Base-by-base conservation (phyloP, 192 early-diverging fungal genomes). In the Linnemannia schmuckeri region DNA sequence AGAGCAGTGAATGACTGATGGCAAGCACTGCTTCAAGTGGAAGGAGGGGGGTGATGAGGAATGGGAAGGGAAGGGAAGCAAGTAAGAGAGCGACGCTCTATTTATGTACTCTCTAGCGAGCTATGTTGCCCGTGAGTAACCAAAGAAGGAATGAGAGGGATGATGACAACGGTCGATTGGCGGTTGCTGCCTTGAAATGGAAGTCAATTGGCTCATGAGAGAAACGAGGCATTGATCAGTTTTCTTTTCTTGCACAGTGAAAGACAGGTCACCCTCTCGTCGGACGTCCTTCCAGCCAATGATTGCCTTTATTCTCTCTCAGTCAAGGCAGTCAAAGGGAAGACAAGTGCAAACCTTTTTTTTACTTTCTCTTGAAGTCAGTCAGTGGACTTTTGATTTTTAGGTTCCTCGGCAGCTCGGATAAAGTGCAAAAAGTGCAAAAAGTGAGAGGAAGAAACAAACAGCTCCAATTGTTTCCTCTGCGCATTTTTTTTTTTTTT, bases 181-280 rank as follows among this genome's bases (percentile, higher is more conserved):
- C 22, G 20, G 72, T 74, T 38, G 27, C 20, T 74, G 72, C 30
- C 40, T 74, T 42, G 42, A 52, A 33, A 54, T 27, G 47, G 74
- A 46, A 73, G 40, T 73, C 70, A 71, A 71, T 71, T 38, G 63
- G 66, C n/a, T 52, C 49, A 52, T 52, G 55, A 61, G 55, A 61
- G 9, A 17, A 27, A 61, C 20, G 52, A 54, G 52, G 1, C 20
- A 5, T 57, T 22, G n/a, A n/a, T 17, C 55, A 41, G 41, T 5
- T 47, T 17, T 49, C 13, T 15, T 49, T 49, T 49, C 17, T 49
- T 63, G 27, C 54, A 55, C 8, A 63, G 54, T 57, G 12, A 46
- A 46, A 10, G 13, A 46, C 44, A 12, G 30, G 30, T 66, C 61
- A 66, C 27, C 61, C 61, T 66, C 27, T 15, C 10, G 27, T 12